Conservation (phyloP, 345 rosid species). For the Hibiscus syriacus region DNA sequence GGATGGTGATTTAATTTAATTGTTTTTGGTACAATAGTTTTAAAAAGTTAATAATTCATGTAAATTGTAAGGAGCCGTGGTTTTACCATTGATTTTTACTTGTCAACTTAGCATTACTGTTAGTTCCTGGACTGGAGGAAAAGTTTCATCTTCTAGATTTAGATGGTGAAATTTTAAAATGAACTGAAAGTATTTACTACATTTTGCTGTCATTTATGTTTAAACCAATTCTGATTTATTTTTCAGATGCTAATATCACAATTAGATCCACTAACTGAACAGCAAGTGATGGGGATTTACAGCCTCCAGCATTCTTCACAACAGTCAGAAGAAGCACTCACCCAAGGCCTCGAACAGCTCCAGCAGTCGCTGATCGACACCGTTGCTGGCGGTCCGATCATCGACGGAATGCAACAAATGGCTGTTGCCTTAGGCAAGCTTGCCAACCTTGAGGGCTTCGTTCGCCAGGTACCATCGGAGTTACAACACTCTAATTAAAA, state of each 20-base stretch:
- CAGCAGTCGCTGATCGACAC: conserved; percentile 88
- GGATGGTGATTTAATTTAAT: too few relatives aligned
- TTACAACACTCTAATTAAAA: too few relatives aligned
- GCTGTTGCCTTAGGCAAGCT: conserved; percentile 83
- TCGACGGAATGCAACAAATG: conserved; percentile 93
- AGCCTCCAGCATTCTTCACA: conserved; percentile 89
- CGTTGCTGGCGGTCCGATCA: conserved; percentile 40
- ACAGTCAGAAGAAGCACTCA: conserved; percentile 95
- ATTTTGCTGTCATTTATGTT: too few relatives aligned
- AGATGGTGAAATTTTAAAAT: too few relatives aligned
- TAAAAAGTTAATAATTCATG: not conserved
- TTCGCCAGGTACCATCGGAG: conserved; percentile 60
- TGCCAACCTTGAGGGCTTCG: conserved; percentile 84
- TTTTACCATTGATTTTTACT: too few relatives aligned
- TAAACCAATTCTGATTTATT: too few relatives aligned
- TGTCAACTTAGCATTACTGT: too few relatives aligned
- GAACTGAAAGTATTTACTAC: too few relatives aligned
- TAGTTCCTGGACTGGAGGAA: too few relatives aligned
- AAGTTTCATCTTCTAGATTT: too few relatives aligned
- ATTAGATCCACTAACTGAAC: conserved; percentile 81
- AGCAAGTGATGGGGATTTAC: conserved; percentile 85
- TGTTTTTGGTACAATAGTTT: not conserved
- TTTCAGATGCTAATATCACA: conserved; percentile 70
- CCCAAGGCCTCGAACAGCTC: conserved; percentile 84
- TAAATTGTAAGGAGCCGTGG: too few relatives aligned